Conservation (phyloP, 148 eudicot genomes). For the Cornus suecica region DNA sequence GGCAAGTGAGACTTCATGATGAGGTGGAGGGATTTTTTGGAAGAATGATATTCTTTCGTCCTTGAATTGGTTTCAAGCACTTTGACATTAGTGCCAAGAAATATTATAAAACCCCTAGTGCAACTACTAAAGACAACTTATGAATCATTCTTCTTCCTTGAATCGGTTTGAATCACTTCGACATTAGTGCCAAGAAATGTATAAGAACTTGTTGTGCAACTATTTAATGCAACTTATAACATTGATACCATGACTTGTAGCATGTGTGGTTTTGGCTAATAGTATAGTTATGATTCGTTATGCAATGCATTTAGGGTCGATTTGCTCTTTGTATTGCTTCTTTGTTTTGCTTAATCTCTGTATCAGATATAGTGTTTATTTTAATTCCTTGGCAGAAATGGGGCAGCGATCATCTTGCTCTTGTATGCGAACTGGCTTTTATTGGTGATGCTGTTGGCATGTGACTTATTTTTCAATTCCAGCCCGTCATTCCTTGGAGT, state of each 20-base stretch:
- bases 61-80: too few relatives aligned
- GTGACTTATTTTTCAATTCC: neutral
- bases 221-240: neutral
- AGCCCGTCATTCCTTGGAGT: neutral
- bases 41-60: too few relatives aligned
- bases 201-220: neutral
- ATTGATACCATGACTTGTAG: neutral
- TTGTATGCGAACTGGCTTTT: slow-evolving; percentile 68
- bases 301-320: neutral
- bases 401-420: slow-evolving; percentile 78
- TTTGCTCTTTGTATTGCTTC: neutral
- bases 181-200: neutral
- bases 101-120: too few relatives aligned
- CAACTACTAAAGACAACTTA: too few relatives aligned
- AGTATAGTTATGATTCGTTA: neutral
- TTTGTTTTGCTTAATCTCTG: neutral
- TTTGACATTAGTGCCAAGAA: too few relatives aligned
- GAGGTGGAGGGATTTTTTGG: too few relatives aligned
- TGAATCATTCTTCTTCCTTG: neutral
- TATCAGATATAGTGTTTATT: neutral
- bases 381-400: slow-evolving; percentile 37
- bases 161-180: neutral
- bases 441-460: slow-evolving; percentile 4
- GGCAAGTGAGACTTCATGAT: too few relatives aligned
- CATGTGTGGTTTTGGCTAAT: neutral